These are phyloP conservation scores for Hypoxylon sp. DNA, from an alignment of 2,329 filamentous ascomycete species.

Conservation along the genomic window DNA sequence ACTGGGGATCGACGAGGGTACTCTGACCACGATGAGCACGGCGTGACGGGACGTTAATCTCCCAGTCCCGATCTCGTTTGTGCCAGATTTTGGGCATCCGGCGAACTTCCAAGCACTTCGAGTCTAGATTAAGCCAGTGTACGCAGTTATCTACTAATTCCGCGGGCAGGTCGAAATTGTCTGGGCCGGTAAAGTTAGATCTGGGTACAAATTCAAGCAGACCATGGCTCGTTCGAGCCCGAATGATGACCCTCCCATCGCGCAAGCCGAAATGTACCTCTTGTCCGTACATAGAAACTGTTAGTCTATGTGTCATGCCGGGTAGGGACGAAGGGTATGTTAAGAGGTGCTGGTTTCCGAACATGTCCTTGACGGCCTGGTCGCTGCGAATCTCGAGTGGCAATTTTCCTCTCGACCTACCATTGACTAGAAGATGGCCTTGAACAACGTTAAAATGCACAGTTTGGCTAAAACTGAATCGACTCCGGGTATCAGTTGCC, in stretches of 20 bases:
- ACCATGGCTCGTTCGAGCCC: conserved; percentile 51
- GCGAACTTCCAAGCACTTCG: conserved; percentile 65
- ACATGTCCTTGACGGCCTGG: conserved; percentile 63
- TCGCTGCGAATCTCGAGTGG: conserved; percentile 66
- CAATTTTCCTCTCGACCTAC: conserved; percentile 60
- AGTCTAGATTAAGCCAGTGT: conserved; percentile 71
- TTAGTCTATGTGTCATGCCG: conserved; percentile 66
- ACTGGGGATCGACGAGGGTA: conserved; percentile 66
- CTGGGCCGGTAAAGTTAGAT: conserved; percentile 46
- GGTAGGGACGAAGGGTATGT: conserved; percentile 66
- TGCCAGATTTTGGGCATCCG: conserved; percentile 57
- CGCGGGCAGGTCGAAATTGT: conserved; percentile 65
- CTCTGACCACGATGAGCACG: conserved; percentile 44
- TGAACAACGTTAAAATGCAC: conserved; percentile 57
- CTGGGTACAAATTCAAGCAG: conserved; percentile 57
- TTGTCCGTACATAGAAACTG: conserved; percentile 56
- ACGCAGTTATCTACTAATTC: conserved; percentile 67
- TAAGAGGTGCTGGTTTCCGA: conserved; percentile 66
- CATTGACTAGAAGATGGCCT: conserved; percentile 58
- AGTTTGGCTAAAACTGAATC: conserved; percentile 31
- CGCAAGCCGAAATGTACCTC: conserved; percentile 71
- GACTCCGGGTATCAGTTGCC: neutral
- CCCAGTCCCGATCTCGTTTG: conserved; percentile 54
- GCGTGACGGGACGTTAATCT: conserved; percentile 51
- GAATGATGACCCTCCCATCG: conserved; percentile 60